Percentiles rank a stretch among this genome's conserved stretches.
phyloP scores from a whole-genome alignment of 352 stramenopile genomes.

The Phytopythium litorale region DNA sequence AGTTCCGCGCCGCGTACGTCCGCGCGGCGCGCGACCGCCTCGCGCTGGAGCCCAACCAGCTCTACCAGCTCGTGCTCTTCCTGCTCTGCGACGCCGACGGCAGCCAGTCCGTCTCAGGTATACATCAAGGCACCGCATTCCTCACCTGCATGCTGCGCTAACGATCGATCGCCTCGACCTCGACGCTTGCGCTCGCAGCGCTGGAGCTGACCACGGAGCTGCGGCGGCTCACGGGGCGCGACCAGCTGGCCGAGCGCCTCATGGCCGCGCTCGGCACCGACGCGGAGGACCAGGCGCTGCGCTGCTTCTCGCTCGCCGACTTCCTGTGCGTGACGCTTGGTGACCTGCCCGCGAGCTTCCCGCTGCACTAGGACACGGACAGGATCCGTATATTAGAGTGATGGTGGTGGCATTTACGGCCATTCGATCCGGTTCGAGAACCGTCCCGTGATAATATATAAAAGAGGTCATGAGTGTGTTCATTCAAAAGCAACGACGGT shows the following conservation, averaged over 20 bases:
- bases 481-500: neutral
- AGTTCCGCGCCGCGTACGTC: conserved; percentile 92
- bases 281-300: conserved; percentile 38
- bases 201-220: conserved; percentile 46
- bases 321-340: conserved; percentile 43
- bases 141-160: neutral
- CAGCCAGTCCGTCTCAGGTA: conserved; percentile 85
- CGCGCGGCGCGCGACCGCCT: conserved; percentile 89
- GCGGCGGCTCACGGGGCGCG: conserved; percentile 35
- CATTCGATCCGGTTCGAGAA: neutral
- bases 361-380: conserved; percentile 18
- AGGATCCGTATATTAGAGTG: neutral
- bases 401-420: neutral
- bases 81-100: conserved; percentile 91
- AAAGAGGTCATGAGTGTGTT: neutral
- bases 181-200: conserved; percentile 14
- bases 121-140: conserved; percentile 13
- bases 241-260: conserved; percentile 35
- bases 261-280: conserved; percentile 31
- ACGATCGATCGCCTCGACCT: neutral
- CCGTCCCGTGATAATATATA: neutral
- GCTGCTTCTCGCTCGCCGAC: conserved; percentile 43
- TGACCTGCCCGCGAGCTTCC: conserved; percentile 35
- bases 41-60: conserved; percentile 89
- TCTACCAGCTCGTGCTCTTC: conserved; percentile 95